Evolutionary conservation across 129 eudicot genomes (phyloP), one percentile per base, ranked within the genome.

Genomic region (Silybum marianum): DNA sequence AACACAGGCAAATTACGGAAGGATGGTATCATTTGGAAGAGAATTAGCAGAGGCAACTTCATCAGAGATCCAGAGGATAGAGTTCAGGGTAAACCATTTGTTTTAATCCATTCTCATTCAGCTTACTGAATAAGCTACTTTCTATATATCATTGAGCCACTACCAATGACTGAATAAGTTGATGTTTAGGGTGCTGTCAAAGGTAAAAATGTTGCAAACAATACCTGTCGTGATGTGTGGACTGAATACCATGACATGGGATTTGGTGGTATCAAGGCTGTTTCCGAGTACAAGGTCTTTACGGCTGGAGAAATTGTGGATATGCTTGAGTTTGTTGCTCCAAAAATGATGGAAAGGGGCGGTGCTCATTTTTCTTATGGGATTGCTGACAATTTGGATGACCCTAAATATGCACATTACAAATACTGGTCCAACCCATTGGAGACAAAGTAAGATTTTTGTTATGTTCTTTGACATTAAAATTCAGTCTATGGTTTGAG

Each of bases 221-320:
- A 77, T 76, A 89, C 95, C 14, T 93, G 97, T 82, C 86, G 90
- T 7, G 99, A 88, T 73, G 98, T 88, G 85, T 95, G 97, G 97
- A 95, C 98, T 4, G 99, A 95, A 83, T 95, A 95, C 78, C 97
- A 92, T 78, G 99, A 95, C 72, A 95, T 95, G 98, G 98, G 97
- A 66, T 65, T 91, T 87, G 84, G 90, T 70, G 99, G 99, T 65
- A 83, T 91, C 72, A 91, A 91, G 77, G 98, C 99, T 78, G 93
- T 93, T 82, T 88, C 95, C 25, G 99, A 93, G 54, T 95, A 91
- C 89, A 91, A 91, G 89, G 95, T 66, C 44, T 95, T 91, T 78
- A 95, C 99, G 51, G 92, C 97, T 76, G 90, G 87, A 7, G 99
- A 95, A 11, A 51, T 91, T 9, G 75, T 93, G 66, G 99, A 93